Conservation (phyloP, 176 grass and related monocot species). For the Raddia guianensis region DNA sequence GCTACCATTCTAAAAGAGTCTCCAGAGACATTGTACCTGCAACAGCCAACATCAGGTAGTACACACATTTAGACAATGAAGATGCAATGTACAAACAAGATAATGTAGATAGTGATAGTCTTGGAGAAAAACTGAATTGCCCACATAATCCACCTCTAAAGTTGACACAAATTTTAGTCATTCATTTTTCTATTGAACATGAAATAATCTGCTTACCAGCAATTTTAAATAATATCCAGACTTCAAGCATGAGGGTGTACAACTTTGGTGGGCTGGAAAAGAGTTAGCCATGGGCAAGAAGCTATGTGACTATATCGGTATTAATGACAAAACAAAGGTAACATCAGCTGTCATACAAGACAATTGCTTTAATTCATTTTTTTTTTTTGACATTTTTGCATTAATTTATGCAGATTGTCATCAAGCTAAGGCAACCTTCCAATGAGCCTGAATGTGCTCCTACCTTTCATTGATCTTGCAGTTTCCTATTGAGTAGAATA, state of each 20-base stretch:
- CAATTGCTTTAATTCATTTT: not conserved
- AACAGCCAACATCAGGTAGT: constrained; percentile 48
- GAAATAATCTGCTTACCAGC: not conserved
- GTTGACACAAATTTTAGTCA: not conserved
- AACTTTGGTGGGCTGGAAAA: constrained; percentile 71
- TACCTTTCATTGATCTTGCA: not conserved
- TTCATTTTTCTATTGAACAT: not conserved
- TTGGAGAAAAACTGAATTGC: not conserved
- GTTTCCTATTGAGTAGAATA: constrained; percentile 7
- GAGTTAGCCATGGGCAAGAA: constrained; percentile 53
- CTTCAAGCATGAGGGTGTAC: constrained; percentile 19
- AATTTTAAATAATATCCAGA: constrained; percentile 17
- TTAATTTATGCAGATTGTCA: constrained; percentile 47
- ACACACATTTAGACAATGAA: not conserved
- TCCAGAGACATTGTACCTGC: not conserved
- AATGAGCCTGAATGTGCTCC: constrained; percentile 6
- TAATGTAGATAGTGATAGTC: not conserved
- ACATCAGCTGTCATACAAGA: constrained; percentile 8
- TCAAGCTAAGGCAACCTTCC: constrained; percentile 30
- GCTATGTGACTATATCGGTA: constrained; percentile 56
- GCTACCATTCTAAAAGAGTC: constrained; percentile 22
- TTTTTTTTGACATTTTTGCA: not conserved
- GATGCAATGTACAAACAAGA: not conserved
- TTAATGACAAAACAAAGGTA: constrained; percentile 84
- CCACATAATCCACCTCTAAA: not conserved